phyloP scores from a whole-genome alignment of 441 rosid genomes.

The Biscutella auriculata region DNA sequence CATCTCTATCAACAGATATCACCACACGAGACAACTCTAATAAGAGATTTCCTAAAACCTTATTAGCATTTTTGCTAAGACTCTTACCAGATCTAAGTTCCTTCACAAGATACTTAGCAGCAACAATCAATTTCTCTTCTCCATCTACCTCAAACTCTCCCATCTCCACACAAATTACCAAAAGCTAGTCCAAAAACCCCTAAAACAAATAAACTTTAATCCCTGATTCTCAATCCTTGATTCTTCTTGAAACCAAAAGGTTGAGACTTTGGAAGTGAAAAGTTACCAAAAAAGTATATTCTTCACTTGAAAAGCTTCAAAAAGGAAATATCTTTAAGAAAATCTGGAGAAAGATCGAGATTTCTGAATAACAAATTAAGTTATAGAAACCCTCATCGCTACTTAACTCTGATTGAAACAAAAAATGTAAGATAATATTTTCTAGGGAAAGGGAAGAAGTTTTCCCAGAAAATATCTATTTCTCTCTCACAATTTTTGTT shows the following conservation, averaged over 20 bases:
- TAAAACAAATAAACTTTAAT: constrained; percentile 2
- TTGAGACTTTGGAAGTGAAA: neutral
- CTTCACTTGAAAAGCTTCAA: no score
- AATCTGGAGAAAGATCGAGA: neutral
- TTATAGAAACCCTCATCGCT: no score
- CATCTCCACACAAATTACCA: constrained; percentile 28
- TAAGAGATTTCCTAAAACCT: constrained; percentile 49
- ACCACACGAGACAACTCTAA: constrained; percentile 41
- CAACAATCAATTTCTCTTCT: constrained; percentile 59
- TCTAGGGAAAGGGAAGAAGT: neutral
- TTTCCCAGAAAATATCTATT: neutral
- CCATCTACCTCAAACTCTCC: constrained; percentile 38
- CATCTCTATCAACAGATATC: constrained; percentile 17
- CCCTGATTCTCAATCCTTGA: neutral
- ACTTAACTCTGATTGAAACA: neutral
- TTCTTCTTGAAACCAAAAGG: neutral
- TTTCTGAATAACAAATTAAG: neutral
- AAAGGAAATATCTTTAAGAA: no score
- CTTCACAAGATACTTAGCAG: constrained; percentile 43
- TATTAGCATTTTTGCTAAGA: constrained; percentile 43
- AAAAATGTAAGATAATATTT: constrained; percentile 5
- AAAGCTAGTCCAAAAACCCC: neutral
- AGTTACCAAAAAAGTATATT: neutral
- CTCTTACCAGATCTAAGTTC: constrained; percentile 54
- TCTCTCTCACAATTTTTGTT: neutral